These are phyloP conservation scores for Ophiocordyceps camponoti-saundersi DNA, from an alignment of 2,329 filamentous ascomycete genomes.

Conservation along the genomic window DNA sequence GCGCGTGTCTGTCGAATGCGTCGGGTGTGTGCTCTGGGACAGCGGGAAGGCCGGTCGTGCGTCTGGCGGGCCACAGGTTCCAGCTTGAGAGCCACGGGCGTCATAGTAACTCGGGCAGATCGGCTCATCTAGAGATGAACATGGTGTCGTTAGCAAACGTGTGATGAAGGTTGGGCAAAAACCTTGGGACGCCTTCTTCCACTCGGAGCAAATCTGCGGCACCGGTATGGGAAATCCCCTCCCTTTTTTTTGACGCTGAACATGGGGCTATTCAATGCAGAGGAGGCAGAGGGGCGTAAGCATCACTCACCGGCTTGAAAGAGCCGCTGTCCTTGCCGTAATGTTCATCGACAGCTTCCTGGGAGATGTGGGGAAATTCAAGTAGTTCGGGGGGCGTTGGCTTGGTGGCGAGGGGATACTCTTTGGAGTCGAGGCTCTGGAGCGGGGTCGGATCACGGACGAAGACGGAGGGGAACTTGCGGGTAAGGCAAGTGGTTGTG, in stretches of 20 bases:
- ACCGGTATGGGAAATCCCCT: too few relatives aligned
- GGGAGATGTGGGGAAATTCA: constrained; percentile 55
- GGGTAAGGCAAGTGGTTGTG: constrained; percentile 80
- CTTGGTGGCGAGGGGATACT: constrained; percentile 73
- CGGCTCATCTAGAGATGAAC: constrained; percentile 5
- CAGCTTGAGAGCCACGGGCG: constrained; percentile 10
- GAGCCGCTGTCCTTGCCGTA: constrained; percentile 10
- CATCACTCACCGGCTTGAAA: background rate
- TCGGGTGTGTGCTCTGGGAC: constrained; percentile 10
- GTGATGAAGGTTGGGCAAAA: background rate
- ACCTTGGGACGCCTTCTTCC: too few relatives aligned
- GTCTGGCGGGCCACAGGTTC: constrained; percentile 9
- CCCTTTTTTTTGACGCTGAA: background rate
- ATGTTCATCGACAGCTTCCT: constrained; percentile 14
- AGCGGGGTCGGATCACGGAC: constrained; percentile 58
- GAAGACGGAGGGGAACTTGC: constrained; percentile 68
- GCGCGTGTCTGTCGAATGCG: constrained; percentile 12
- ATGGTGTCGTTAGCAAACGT: background rate
- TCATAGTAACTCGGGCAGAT: constrained; percentile 7
- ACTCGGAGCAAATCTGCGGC: too few relatives aligned
- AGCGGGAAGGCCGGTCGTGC: too few relatives aligned
- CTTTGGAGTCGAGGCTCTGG: constrained; percentile 62
- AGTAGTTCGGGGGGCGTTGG: constrained; percentile 67
- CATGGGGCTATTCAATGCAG: background rate
- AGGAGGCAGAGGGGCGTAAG: background rate